Conservation (phyloP, 2,329 filamentous ascomycete genomes). For the Nigrograna mackinnonii region DNA sequence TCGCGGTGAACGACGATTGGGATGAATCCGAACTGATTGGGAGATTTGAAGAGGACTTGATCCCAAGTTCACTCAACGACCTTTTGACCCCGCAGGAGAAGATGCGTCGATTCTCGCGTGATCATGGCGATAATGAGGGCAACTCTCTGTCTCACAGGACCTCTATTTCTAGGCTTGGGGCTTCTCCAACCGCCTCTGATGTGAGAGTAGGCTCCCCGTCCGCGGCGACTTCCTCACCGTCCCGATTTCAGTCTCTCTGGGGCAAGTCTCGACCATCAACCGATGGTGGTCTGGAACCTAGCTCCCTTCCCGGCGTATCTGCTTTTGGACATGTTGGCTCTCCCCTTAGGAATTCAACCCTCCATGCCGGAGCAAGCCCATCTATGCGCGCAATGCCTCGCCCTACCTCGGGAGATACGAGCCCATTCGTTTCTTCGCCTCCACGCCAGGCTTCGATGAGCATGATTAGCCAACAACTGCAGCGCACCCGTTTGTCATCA, state of each 20-base stretch:
- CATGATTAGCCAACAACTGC: slow-evolving; percentile 63
- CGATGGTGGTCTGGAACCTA: slow-evolving; percentile 46
- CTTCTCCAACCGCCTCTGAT: slow-evolving; percentile 48
- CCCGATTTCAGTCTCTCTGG: slow-evolving; percentile 64
- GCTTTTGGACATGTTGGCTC: slow-evolving; percentile 67
- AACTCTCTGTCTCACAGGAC: slow-evolving; percentile 47
- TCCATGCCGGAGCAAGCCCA: slow-evolving; percentile 55
- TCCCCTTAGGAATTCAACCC: slow-evolving; percentile 64
- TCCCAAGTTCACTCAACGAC: slow-evolving; percentile 72
- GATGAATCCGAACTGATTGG: slow-evolving; percentile 63
- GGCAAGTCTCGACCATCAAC: slow-evolving; percentile 53
- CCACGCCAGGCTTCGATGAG: slow-evolving; percentile 62
- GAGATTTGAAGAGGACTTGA: slow-evolving; percentile 84
- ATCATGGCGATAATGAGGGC: slow-evolving; percentile 58
- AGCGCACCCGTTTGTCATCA: slow-evolving; percentile 46
- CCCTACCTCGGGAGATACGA: slow-evolving; percentile 51
- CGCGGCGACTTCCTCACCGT: slow-evolving; percentile 58
- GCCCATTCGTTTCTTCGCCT: slow-evolving; percentile 58
- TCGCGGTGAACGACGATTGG: slow-evolving; percentile 57
- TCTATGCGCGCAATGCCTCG: slow-evolving; percentile 55
- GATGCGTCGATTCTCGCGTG: slow-evolving; percentile 62
- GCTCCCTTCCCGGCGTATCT: slow-evolving; percentile 42
- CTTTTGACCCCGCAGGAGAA: slow-evolving; percentile 65
- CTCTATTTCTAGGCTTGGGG: slow-evolving; percentile 55
- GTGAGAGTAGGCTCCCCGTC: slow-evolving; percentile 56